Evolutionary conservation across 2,329 filamentous ascomycete genomes (phyloP).

Genomic region (Ophiocordyceps camponoti-rufipedis): DNA sequence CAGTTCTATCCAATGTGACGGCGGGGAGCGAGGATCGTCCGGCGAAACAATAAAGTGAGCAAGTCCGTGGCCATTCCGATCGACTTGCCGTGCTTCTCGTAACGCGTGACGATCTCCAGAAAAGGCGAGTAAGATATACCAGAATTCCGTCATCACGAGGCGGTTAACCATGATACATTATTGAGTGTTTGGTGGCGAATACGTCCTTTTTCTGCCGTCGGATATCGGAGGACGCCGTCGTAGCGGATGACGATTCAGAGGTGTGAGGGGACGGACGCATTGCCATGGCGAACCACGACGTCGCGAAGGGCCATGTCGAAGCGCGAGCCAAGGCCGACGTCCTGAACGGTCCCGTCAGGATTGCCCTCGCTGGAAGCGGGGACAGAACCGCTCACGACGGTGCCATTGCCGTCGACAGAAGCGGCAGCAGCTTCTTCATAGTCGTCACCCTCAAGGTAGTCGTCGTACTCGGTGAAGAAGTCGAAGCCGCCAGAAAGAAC

Average conservation of each 20-base stretch:
- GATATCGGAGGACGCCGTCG: neutral
- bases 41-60: conserved; percentile 5
- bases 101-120: neutral
- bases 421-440: conserved; percentile 4
- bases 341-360: neutral
- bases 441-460: conserved; percentile 14
- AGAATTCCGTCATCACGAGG: neutral
- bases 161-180: neutral
- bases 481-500: conserved; percentile 8
- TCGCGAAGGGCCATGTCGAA: too few species aligned
- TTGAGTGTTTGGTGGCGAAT: neutral
- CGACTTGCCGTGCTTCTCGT: neutral
- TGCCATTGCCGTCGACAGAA: neutral
- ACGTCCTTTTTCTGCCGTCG: neutral
- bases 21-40: conserved; percentile 6
- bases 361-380: neutral
- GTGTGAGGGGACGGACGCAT: too few species aligned
- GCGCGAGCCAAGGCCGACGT: too few species aligned
- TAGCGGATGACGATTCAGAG: neutral
- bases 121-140: neutral
- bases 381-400: neutral
- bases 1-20: conserved; percentile 9
- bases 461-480: conserved; percentile 19
- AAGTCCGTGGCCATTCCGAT: neutral
- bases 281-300: too few species aligned